Base-by-base conservation (phyloP, 495 filamentous ascomycete species). In the Penicillium argentinense region DNA sequence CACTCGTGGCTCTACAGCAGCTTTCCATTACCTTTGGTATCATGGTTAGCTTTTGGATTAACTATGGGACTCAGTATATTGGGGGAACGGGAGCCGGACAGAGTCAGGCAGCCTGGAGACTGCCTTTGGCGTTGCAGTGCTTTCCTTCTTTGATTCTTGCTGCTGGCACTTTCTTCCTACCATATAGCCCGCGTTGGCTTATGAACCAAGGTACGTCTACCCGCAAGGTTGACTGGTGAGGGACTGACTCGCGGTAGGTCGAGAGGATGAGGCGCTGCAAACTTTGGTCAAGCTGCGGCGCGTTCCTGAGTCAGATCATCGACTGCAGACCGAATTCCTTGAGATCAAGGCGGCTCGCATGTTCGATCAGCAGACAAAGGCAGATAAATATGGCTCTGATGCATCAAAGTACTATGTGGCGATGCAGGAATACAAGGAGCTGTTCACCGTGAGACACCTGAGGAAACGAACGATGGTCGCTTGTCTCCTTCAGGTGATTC, bases 51-150 rank as follows among this genome's bases (percentile, higher is more conserved):
- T 60, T 30, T 63, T 64, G 42, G 64, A 69, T 43, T 9, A 36
- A 36, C 17, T 70, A 54, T 13, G 56, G 56, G 0, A 59, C 48
- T 12, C 41, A 50, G 60, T 71, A 68, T 66, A 62, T 71, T 11
- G 71, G 69, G 6, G 51, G 59, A 58, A 72, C 64, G 61, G 70
- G 14, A 68, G 63, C 25, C 61, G 61, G 18, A 40, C 72, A 23
- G 67, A 68, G 58, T 60, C 63, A 6, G 63, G 64, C 25, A 53
- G 64, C 17, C 54, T 72, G 66, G 76, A 56, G 75, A 12, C 56
- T 78, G 9, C 75, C 74, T 0, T 65, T 79, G 19, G 69, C 71
- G n/a, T 69, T 78, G 23, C 74, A 78, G 42, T 60, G 64, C 29
- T 41, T 76, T 13, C 76, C 75, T 9, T 62, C 68, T 5, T 37